phyloP scores from a whole-genome alignment of 345 rosid genomes.

The Acer saccharum region DNA sequence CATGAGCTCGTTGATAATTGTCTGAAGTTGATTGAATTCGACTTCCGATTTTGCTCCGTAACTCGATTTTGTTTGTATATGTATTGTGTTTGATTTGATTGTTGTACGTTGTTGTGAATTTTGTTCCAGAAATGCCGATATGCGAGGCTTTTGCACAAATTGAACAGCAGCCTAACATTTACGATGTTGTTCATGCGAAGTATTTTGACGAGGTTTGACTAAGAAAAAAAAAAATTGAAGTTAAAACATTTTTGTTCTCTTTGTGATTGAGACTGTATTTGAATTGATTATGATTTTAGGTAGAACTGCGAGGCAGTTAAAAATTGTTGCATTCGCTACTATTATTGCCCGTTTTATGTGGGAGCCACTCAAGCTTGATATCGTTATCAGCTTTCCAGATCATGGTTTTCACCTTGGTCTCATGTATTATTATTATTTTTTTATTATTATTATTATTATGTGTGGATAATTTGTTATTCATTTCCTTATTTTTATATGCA shows the following conservation, averaged over 20 bases:
- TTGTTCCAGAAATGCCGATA: constrained; percentile 79
- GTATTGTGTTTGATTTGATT: constrained; percentile 8
- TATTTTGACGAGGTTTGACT: constrained; percentile 78
- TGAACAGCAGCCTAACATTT: constrained; percentile 92
- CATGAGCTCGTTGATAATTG: too few species aligned
- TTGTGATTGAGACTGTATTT: too few species aligned
- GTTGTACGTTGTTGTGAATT: constrained; percentile 11
- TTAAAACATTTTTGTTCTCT: too few species aligned
- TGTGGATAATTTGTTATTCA: background rate
- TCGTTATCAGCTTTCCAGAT: constrained; percentile 93
- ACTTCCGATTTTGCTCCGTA: too few species aligned
- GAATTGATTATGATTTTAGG: background rate
- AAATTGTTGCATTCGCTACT: background rate
- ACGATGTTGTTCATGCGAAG: constrained; percentile 94
- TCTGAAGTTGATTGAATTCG: background rate
- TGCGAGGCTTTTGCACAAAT: constrained; percentile 91
- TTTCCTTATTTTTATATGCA: background rate
- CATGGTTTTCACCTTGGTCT: constrained; percentile 97
- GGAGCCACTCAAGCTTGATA: constrained; percentile 91
- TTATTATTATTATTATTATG: background rate
- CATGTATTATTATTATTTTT: constrained; percentile 49
- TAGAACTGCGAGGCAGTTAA: background rate
- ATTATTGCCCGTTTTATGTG: constrained; percentile 21
- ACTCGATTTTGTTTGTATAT: background rate
- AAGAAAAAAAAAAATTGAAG: too few species aligned